Conservation (phyloP, 352 stramenopile genomes). For the Phytophthora agathidicida region DNA sequence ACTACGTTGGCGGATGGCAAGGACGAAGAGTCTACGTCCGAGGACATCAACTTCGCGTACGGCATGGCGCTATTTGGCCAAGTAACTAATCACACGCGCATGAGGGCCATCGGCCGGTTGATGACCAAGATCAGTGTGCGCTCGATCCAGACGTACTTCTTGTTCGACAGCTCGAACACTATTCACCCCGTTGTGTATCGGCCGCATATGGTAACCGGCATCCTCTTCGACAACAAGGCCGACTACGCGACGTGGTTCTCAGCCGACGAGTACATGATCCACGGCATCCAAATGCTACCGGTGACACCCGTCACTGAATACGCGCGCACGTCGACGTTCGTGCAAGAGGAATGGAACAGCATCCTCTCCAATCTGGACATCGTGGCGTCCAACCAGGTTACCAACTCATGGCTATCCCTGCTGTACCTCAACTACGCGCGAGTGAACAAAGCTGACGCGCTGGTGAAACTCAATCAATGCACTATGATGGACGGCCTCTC, state of each 20-base stretch:
- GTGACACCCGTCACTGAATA: slow-evolving; percentile 69
- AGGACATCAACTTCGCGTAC: slow-evolving; percentile 76
- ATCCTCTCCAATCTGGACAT: slow-evolving; percentile 57
- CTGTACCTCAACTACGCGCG: slow-evolving; percentile 78
- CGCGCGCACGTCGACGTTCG: slow-evolving; percentile 55
- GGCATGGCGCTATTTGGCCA: slow-evolving; percentile 55
- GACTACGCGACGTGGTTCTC: slow-evolving; percentile 86
- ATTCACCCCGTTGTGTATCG: slow-evolving; percentile 56
- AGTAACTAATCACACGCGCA: slow-evolving; percentile 44
- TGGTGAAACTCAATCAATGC: slow-evolving; percentile 63
- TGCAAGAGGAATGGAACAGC: slow-evolving; percentile 64
- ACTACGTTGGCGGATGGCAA: slow-evolving; percentile 67
- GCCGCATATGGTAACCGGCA: slow-evolving; percentile 61
- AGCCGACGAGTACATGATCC: slow-evolving; percentile 68
- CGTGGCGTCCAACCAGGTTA: slow-evolving; percentile 43
- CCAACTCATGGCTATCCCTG: slow-evolving; percentile 68
- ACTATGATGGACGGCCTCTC: slow-evolving; percentile 79
- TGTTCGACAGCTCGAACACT: slow-evolving; percentile 61
- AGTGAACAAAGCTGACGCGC: slow-evolving; percentile 46
- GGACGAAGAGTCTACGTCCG: slow-evolving; percentile 68
- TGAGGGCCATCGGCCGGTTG: slow-evolving; percentile 52
- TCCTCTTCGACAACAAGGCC: slow-evolving; percentile 84
- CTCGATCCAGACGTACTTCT: slow-evolving; percentile 71
- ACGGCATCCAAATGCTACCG: slow-evolving; percentile 83
- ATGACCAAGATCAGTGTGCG: slow-evolving; percentile 64